Conservation (phyloP, 768 basidiomycete species). For the Termitomyces sp. region DNA sequence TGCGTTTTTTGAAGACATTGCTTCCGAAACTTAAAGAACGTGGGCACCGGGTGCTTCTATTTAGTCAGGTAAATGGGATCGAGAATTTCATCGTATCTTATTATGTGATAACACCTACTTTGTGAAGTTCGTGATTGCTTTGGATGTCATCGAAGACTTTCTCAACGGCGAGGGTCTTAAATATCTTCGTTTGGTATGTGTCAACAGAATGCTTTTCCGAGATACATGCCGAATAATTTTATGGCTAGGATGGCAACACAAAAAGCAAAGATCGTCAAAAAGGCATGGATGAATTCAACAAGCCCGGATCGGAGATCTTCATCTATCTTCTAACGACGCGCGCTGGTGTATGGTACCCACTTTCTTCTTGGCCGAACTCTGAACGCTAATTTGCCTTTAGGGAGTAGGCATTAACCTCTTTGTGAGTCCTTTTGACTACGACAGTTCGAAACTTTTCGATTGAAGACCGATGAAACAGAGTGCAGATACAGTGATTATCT, state of each 20-base stretch:
- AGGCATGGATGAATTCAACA: conserved; percentile 94
- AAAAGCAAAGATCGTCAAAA: conserved; percentile 85
- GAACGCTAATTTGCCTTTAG: conserved; percentile 22
- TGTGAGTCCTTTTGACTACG: conserved; percentile 23
- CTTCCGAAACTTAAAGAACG: conserved; percentile 81
- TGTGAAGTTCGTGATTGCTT: conserved; percentile 77
- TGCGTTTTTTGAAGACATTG: conserved; percentile 71
- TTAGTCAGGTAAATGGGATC: conserved; percentile 70
- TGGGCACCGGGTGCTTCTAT: conserved; percentile 87
- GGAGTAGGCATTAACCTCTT: conserved; percentile 90
- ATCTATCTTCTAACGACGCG: conserved; percentile 91
- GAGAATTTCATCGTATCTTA: neutral
- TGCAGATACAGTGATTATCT: conserved; percentile 91
- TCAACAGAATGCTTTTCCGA: neutral
- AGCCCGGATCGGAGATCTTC: conserved; percentile 80
- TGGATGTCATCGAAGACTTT: conserved; percentile 90
- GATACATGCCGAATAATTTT: neutral
- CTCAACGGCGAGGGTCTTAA: conserved; percentile 76
- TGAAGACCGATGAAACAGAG: conserved; percentile 42
- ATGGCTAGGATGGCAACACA: conserved; percentile 79
- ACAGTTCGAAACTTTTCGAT: neutral
- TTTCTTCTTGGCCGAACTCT: neutral
- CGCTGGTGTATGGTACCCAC: conserved; percentile 58
- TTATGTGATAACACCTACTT: neutral
- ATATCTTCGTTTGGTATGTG: conserved; percentile 69